Base-by-base conservation (phyloP, 106 monocot species). In the Dactylorhiza incarnata region DNA sequence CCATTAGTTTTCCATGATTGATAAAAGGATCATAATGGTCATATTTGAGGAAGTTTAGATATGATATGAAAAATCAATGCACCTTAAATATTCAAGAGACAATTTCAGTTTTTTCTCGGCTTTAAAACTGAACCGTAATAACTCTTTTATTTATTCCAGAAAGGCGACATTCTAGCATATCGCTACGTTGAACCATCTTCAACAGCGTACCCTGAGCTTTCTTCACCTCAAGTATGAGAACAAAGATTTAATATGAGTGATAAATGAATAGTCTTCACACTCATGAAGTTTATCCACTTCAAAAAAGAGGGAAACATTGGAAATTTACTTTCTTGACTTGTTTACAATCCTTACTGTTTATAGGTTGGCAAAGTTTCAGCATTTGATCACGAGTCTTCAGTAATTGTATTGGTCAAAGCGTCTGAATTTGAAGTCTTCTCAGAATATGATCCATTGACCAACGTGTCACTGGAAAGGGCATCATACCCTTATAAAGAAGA, bases 301-400 rank as follows among this genome's bases (percentile, higher is more conserved):
- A 7, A 59, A 59, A 7, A 17, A 20, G 7, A 7, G n/a, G n/a
- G 7, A 20, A 59, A 7, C 16, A 7, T n/a, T 59, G 20, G 6
- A 59, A 59, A 20, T 23, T 59, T 62, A 22, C 6, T 22, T 20
- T 23, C 22, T 62, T 22, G 23, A 62, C 23, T 62, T 4, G 9
- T 62, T 22, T 7, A 65, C 23, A 65, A 65, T 29, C 22, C 19
- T 20, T 65, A 65, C 26, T 65, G 65, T 25, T 25, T 26, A 69
- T 45, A 69, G 69, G 69, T 69, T 69, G 69, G 69, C 46, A 45
- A 69, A 69, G 69, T 69, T 46, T 45, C 45, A 69, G 45, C n/a
- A 45, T 69, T 45, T 45, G 69, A 69, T 45, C 11, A 45, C 3
- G 45, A 7, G 16, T 69, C 69, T 45, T 45, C 69, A n/a, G n/a